These are phyloP conservation scores for Pulveroboletus sp. DNA, from an alignment of 768 basidiomycete species.

Conservation along the genomic window DNA sequence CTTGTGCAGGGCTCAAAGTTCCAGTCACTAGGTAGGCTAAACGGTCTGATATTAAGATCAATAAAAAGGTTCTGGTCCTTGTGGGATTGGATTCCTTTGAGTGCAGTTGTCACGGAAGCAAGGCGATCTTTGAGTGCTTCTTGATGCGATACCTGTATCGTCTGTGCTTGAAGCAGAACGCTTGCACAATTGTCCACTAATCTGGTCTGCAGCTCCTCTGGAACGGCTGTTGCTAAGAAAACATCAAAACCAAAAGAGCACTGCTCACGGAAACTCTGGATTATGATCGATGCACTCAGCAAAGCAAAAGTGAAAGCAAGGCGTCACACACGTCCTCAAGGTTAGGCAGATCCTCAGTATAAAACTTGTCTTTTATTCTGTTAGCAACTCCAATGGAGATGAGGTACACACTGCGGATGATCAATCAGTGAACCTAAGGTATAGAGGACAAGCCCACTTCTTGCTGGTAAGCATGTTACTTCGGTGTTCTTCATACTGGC, in stretches of 20 bases:
- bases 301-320: constrained; percentile 5
- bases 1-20: constrained; percentile 69
- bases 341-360: constrained; percentile 61
- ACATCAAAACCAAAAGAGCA: neutral
- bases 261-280: constrained; percentile 65
- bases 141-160: constrained; percentile 56
- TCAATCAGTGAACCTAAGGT: neutral
- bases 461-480: constrained; percentile 79
- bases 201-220: constrained; percentile 70
- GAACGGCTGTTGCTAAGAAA: neutral
- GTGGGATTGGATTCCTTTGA: constrained; percentile 51
- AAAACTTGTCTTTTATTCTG: constrained; percentile 66
- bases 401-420: constrained; percentile 54
- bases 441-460: constrained; percentile 49
- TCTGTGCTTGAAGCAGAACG: constrained; percentile 58
- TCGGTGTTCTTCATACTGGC: constrained; percentile 73
- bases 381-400: constrained; percentile 72
- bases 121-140: constrained; percentile 55
- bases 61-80: constrained; percentile 74
- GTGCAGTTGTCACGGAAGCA: constrained; percentile 41
- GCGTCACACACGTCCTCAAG: constrained; percentile 64
- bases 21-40: constrained; percentile 65
- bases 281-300: constrained; percentile 25
- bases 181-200: constrained; percentile 54
- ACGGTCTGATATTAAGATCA: constrained; percentile 65